phyloP scores from a whole-genome alignment of 2,329 filamentous ascomycete genomes.

The Colletotrichum musicola region DNA sequence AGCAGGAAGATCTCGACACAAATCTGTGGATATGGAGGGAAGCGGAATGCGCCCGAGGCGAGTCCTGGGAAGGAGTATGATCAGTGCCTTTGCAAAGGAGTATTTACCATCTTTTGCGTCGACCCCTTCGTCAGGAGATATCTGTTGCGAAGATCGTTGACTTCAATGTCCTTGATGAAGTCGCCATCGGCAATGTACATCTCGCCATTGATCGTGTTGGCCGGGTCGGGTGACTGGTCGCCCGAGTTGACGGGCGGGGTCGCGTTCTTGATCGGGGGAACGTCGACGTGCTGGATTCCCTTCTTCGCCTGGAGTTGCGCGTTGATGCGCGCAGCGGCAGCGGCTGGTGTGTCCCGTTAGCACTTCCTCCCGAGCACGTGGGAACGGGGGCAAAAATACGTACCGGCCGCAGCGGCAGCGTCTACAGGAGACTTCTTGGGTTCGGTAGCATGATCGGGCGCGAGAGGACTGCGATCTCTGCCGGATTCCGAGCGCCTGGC shows the following conservation, averaged over 20 bases:
- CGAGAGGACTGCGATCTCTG: conserved; percentile 85
- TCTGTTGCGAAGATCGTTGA: conserved; percentile 96
- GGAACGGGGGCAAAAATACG: conserved; percentile 37
- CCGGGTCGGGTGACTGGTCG: conserved; percentile 48
- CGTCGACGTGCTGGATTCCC: conserved; percentile 90
- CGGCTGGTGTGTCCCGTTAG: conserved; percentile 67
- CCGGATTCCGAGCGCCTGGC: conserved; percentile 74
- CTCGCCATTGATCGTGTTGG: conserved; percentile 80
- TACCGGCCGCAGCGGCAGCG: conserved; percentile 84
- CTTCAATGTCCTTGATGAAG: conserved; percentile 98
- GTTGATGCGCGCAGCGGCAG: conserved; percentile 89
- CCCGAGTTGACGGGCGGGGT: conserved; percentile 60
- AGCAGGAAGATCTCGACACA: conserved; percentile 75
- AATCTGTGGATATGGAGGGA: conserved; percentile 48
- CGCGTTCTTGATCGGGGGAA: conserved; percentile 80
- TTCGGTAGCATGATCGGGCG: conserved; percentile 56
- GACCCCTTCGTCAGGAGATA: conserved; percentile 97
- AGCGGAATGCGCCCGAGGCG: conserved; percentile 30
- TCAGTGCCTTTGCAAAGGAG: conserved; percentile 59
- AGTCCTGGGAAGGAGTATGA: conserved; percentile 41
- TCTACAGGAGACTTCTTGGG: conserved; percentile 68
- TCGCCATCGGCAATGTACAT: conserved; percentile 97
- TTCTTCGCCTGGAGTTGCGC: conserved; percentile 87
- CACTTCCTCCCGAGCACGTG: conserved; percentile 9
- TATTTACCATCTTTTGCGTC: conserved; percentile 99